These are phyloP conservation scores for Omphalea diandra DNA, from an alignment of 441 rosid genomes.

Conservation along the genomic window DNA sequence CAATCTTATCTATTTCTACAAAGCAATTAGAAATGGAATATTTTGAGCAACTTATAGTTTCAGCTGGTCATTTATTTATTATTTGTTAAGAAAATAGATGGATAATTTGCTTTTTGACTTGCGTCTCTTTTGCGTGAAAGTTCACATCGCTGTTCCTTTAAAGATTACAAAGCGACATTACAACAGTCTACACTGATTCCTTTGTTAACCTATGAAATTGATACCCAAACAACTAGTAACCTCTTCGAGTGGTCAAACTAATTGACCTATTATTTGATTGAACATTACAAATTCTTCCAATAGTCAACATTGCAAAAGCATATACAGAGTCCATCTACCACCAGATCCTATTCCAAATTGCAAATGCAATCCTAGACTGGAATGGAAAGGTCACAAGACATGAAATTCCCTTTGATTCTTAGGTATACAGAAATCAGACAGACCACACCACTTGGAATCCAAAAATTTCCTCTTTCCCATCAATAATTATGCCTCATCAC, in stretches of 20 bases:
- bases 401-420: constrained; percentile 7
- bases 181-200: no score
- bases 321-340: constrained; percentile 12
- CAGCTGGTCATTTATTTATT: no score
- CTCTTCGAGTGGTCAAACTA: background rate
- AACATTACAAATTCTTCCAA: background rate
- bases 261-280: constrained; percentile 4
- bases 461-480: constrained; percentile 16
- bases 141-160: no score
- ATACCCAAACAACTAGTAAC: background rate
- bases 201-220: background rate
- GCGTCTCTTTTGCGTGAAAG: no score
- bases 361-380: constrained; percentile 11
- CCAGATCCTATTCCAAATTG: background rate
- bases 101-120: no score
- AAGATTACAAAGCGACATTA: no score
- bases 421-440: background rate
- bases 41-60: no score
- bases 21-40: no score
- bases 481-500: constrained; percentile 5
- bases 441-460: background rate
- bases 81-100: no score
- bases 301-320: constrained; percentile 11
- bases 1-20: no score
- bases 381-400: background rate